Base-by-base conservation (phyloP, 768 basidiomycete genomes). In the Suillus bovinus region DNA sequence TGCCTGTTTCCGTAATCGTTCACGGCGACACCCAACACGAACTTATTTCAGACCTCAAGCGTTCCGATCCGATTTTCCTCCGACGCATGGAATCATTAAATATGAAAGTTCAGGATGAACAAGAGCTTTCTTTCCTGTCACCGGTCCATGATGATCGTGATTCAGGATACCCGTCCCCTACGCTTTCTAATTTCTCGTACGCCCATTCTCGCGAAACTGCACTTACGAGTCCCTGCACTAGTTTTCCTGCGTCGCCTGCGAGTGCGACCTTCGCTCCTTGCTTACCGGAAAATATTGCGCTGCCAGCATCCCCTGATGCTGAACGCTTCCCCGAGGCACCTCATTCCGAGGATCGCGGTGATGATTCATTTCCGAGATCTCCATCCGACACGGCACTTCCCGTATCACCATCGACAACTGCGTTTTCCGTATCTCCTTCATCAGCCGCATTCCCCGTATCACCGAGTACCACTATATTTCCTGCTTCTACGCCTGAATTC, bases 1-100 rank as follows among this genome's bases (percentile, higher is more conserved):
- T 70, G 0, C 73, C 72, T 36, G 72, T 72, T 3, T 75, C 72
- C 5, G 70, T 74, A n/a, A 66, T 74, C 4, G 69, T 74, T 3
- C 72, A 74, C 3, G 68, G 69, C 9, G 72, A 74, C 9, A 60
- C 56, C 10, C 74, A 75, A 0, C 72, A 72, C 2, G 72, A 74
- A 8, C 4, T 71, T 17, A 64, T 62, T n/a, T 64, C 62, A 7
- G 70, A 70, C 5, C 38, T 59, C 17, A 62, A 60, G 5, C 53
- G 61, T 63, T 44, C 52, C 8, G 61, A 59, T 29, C 16, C 42
- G 5, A 59, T 49, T 44, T 50, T 62, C 10, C 61, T 59, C 58
- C 57, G 36, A 27, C 61, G 56, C 20, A 59, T 34, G 34, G 56
- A 59, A 6, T 39, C 57, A 1, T 61, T 61, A 1, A 42, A 59